These are phyloP conservation scores for Penicillium paneum DNA, from an alignment of 2,329 filamentous ascomycete species.

Conservation along the genomic window DNA sequence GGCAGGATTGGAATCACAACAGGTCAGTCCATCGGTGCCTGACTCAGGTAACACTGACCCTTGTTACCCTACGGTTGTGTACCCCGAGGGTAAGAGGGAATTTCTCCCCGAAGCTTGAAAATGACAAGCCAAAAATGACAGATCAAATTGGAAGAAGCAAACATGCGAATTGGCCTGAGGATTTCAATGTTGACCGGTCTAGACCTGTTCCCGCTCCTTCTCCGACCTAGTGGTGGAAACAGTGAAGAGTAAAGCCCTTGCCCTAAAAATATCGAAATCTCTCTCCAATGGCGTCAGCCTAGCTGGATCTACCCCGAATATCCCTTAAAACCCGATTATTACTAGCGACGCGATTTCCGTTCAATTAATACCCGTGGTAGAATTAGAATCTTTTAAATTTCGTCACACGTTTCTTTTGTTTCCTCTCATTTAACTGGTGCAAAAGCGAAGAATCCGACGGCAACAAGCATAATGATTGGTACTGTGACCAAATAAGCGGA, in stretches of 20 bases:
- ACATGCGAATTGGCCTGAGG: slow-evolving; percentile 2
- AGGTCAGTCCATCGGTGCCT: slow-evolving; percentile 22
- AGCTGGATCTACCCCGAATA: slow-evolving; percentile 3
- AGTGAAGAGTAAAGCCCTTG: neutral
- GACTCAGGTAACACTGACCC: slow-evolving; percentile 11
- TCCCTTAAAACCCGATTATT: neutral
- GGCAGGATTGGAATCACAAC: slow-evolving; percentile 2
- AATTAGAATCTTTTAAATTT: neutral
- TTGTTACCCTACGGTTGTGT: slow-evolving; percentile 11
- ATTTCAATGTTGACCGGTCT: slow-evolving; percentile 26
- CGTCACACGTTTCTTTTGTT: slow-evolving; percentile 7
- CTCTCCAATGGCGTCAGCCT: slow-evolving; percentile 15
- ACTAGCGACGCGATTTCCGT: neutral
- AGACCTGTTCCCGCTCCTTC: slow-evolving; percentile 21
- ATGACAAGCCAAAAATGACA: slow-evolving; percentile 4
- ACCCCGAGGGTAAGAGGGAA: slow-evolving; percentile 5
- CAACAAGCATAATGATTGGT: slow-evolving; percentile 17
- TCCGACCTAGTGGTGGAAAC: slow-evolving; percentile 12
- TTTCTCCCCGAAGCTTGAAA: slow-evolving; percentile 1
- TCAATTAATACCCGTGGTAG: neutral
- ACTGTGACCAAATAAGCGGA: slow-evolving; percentile 14
- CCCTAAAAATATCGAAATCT: neutral
- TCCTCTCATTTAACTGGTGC: slow-evolving; percentile 16
- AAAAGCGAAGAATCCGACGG: slow-evolving; percentile 15
- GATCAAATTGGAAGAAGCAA: slow-evolving; percentile 17